Conservation (phyloP, 164 flowering plant genomes). For the Umbellularia californica region DNA sequence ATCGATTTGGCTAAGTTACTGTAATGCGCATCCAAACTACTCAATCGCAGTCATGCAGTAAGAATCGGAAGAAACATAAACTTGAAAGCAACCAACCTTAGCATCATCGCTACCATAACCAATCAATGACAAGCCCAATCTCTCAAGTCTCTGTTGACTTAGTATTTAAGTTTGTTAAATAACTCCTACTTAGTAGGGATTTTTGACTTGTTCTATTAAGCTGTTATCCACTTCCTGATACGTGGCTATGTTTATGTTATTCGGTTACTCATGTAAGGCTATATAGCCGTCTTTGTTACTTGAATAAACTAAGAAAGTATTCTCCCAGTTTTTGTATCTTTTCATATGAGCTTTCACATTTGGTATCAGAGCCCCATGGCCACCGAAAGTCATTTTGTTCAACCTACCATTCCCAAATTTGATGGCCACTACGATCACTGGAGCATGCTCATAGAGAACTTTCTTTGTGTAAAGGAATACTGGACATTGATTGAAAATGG, state of each 20-base stretch:
- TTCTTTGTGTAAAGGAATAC: background rate
- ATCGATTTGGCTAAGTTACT: too few species aligned
- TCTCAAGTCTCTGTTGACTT: background rate
- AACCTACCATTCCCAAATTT: background rate
- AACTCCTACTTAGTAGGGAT: too few species aligned
- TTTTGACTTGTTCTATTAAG: too few species aligned
- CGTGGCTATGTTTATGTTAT: too few species aligned
- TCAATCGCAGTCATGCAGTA: background rate
- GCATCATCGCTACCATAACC: background rate
- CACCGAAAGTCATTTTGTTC: background rate
- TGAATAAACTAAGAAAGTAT: too few species aligned
- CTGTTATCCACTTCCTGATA: too few species aligned
- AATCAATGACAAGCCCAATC: background rate
- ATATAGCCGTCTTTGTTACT: too few species aligned
- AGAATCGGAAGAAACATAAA: background rate
- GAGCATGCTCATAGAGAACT: background rate
- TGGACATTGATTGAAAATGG: too few species aligned
- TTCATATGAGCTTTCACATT: background rate
- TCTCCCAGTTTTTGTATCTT: too few species aligned
- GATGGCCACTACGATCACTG: background rate
- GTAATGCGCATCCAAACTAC: too few species aligned
- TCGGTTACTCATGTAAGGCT: too few species aligned
- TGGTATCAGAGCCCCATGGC: background rate
- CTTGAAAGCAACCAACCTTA: background rate
- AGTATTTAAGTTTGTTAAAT: too few species aligned